Evolutionary conservation across 768 basidiomycete genomes (phyloP), one percentile per base, ranked within the genome.

Genomic region (Suillus brevipes): DNA sequence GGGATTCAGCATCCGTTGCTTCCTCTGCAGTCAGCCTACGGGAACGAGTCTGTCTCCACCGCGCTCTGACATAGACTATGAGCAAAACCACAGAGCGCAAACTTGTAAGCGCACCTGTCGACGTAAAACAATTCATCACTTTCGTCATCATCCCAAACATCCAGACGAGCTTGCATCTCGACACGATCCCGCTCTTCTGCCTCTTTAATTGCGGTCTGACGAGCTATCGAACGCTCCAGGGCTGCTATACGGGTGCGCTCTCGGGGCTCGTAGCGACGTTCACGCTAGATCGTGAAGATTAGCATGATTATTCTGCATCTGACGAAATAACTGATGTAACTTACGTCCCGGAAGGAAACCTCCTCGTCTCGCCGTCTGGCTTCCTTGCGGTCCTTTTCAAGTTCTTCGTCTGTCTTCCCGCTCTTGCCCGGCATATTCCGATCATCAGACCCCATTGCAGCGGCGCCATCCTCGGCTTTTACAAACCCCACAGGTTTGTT

Each of bases 121-220:
- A 91, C 84, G 72, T 96, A 97, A 79, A 96, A 99, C 37, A 88
- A 73, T 70, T 99, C 97, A 68, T 96, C 90, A 63, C 95, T 96
- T 70, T 93, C 89, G 64, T 97, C 96, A 65, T 94, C 92, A 71
- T 97, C 94, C 88, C 94, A 95, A 7, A 96, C 83, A 69, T 96
- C 94, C 62, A 95, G 84, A 1, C 89, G 84, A 8, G 88, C 85
- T 36, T 89, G 86, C 84, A 93, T 91, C 72, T 97, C 93, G 16
- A 88, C 74, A 8, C 87, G 84, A 68, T 95, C 92, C 9, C 89
- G 87, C 34, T 92, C 90, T 74, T 95, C 91, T 13, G 88, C 87
- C 65, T 94, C 92, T 57, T 84, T 85, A 43, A 88, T 84, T 5
- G 85, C 84, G 7, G 86, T 84, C 64, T 94, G 90, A 18, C 92